Evolutionary conservation across 306 rosid species (phyloP), one percentile per base, ranked within the genome.

Genomic region (Urtica urens): DNA sequence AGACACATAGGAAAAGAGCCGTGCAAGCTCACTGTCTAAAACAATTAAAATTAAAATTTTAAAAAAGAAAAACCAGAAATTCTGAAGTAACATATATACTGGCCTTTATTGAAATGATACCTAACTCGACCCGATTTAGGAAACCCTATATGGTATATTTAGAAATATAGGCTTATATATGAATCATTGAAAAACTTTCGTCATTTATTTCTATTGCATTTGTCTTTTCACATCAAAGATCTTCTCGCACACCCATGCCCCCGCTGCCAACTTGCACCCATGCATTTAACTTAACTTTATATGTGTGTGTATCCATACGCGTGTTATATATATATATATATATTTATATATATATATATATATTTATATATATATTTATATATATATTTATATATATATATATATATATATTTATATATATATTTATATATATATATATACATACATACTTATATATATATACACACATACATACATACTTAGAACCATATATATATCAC

Each of bases 131-230:
- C 73, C 57, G 19, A 52, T 48, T 53, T 19, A 17, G 52, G 72
- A 63, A 78, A 68, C 18, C 42, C 60, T 71, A 71, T 68, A 10
- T n/a, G n/a, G n/a, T n/a, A n/a, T n/a, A n/a, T n/a, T n/a, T n/a
- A n/a, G n/a, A n/a, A n/a, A n/a, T n/a, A n/a, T n/a, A n/a, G n/a
- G n/a, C n/a, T n/a, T n/a, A n/a, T 35, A 35, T 35, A 16, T 35
- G 15, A 35, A 35, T 35, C 13, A 31, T 31, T 35, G 11, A 3
- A 35, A 14, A 35, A 35, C 70, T 59, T 52, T 73, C 83, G 66
- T 71, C 74, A 73, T 73, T 72, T 64, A 30, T 56, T 63, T 13
- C 25, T 15, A 10, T 5, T 12, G 15, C 11, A 30, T 51, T 19
- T 14, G 2, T 7, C 10, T 14, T 35, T 3, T 9, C 7, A 35